These are phyloP conservation scores for Trichoderma guizhouense DNA, from an alignment of 2,329 filamentous ascomycete genomes.

Conservation along the genomic window DNA sequence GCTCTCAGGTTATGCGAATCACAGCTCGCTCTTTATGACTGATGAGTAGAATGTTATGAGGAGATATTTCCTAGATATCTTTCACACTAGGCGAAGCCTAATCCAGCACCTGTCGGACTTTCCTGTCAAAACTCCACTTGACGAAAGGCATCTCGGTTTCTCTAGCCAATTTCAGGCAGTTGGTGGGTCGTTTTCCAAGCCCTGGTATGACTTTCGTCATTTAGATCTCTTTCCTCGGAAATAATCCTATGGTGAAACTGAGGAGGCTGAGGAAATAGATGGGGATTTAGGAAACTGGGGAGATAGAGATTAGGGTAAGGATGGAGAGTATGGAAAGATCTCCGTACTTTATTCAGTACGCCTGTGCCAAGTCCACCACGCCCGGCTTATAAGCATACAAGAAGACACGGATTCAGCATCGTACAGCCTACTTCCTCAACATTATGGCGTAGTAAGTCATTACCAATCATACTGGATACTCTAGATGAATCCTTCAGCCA, in stretches of 20 bases:
- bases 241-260: neutral
- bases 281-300: neutral
- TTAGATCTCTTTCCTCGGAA: neutral
- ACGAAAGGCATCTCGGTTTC: neutral
- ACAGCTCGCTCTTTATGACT: neutral
- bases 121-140: neutral
- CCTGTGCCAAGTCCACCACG: neutral
- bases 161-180: neutral
- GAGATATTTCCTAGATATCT: neutral
- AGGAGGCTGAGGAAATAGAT: neutral
- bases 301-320: neutral
- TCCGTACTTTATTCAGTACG: neutral
- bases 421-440: neutral
- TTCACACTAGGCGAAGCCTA: neutral
- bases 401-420: neutral
- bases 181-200: neutral
- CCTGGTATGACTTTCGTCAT: neutral
- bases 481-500: neutral
- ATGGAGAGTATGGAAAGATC: neutral
- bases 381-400: neutral
- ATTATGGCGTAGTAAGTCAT: neutral
- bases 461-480: neutral
- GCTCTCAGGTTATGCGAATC: neutral
- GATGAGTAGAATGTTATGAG: neutral
- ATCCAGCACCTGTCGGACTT: neutral